Base-by-base conservation (phyloP, 768 basidiomycete genomes). In the Rhodotorula diobovata region DNA sequence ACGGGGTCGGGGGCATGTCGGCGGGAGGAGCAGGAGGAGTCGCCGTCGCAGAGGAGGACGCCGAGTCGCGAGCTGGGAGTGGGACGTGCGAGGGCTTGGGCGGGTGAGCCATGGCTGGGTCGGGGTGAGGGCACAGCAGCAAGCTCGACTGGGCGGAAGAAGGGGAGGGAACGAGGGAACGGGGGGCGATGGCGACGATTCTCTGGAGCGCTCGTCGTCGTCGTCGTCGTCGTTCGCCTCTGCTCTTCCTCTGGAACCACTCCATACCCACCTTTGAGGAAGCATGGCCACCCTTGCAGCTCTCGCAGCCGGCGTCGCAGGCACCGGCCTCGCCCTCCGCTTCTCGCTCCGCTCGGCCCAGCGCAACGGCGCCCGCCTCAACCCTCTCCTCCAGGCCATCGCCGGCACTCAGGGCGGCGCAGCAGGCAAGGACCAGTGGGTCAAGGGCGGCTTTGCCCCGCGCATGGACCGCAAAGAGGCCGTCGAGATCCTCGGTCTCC, bases 401-500 rank as follows among this genome's bases (percentile, higher is more conserved):
- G 78, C 78, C 2, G 76, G 77, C n/a, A n/a, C n/a, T 0, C 67
- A 54, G 37, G 39, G 45, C 48, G 35, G 46, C 28, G 58, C 50
- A 6, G 68, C 43, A 1, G 68, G 60, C 45, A 84, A 84, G 34
- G 83, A 93, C 54, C 85, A 94, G 79, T 98, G 91, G 87, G 88
- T 84, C 28, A 92, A 88, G 81, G 95, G 95, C 66, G 95, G 96
- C 15, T 99, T 99, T 86, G 89, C 87, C 79, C 84, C 87, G 37
- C 96, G 92, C 84, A 98, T 98, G 94, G 95, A 98, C 79, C 85
- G 90, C 76, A 90, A 87, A 71, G 96, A 98, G 82, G 96, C 96
- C 12, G 86, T 92, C 70, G 86, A 87, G 70, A 88, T 99, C 77
- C 85, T 99, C 54, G 95, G 95, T 25, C 83, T 98, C 64, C 95